A percentile compares a stretch with the other conserved stretches of the same genome.
These are phyloP conservation scores for Magnolia sinica DNA, from an alignment of 164 flowering plant species.

Conservation along the genomic window DNA sequence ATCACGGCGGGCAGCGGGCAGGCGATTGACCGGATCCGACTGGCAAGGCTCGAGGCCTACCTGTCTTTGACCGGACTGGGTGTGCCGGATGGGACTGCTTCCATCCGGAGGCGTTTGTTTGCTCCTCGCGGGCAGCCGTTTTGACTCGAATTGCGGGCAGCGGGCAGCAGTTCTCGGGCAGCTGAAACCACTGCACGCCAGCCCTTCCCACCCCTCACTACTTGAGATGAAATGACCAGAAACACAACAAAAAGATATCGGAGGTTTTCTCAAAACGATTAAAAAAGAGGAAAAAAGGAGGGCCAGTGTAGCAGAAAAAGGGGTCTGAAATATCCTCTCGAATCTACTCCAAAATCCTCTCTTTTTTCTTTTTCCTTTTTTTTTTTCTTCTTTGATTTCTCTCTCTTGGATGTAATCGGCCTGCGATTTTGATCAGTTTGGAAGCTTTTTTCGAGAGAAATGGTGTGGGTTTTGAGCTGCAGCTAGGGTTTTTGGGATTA, in stretches of 20 bases:
- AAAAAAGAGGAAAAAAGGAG: slow-evolving; percentile 6
- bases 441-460: slow-evolving; percentile 8
- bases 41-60: neutral
- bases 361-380: neutral
- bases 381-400: neutral
- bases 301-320: neutral
- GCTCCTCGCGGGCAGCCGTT: neutral
- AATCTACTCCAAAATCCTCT: slow-evolving; percentile 2
- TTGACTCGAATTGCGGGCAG: neutral
- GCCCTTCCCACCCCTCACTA: slow-evolving; percentile 15
- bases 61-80: neutral
- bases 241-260: slow-evolving; percentile 25
- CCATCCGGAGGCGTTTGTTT: neutral
- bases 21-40: neutral
- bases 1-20: neutral
- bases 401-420: neutral
- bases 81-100: neutral
- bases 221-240: slow-evolving; percentile 10
- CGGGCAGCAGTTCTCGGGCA: slow-evolving; percentile 2
- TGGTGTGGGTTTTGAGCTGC: slow-evolving; percentile 14
- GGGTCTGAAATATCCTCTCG: neutral
- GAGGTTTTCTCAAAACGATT: neutral
- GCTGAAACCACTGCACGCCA: neutral
- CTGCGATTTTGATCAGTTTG: slow-evolving; percentile 9
- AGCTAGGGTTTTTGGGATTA: slow-evolving; percentile 17